Conservation (phyloP, 805 yeast species). For the Candida ipomoeae region DNA sequence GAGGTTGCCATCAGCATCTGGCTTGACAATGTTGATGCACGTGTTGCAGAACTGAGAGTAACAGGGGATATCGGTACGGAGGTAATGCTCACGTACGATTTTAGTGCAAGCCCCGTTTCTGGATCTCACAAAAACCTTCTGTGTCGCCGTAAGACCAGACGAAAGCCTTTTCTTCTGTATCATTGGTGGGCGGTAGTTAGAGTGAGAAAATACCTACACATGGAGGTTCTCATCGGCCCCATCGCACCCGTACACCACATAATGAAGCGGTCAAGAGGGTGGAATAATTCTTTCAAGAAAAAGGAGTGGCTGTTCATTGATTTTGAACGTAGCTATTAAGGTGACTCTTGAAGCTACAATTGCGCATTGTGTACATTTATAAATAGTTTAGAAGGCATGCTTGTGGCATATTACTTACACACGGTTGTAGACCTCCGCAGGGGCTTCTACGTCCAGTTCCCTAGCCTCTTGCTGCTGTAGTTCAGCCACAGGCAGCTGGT, state of each 20-base stretch:
- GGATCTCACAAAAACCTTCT: conserved; percentile 88
- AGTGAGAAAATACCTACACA: conserved; percentile 1
- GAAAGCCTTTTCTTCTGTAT: conserved; percentile 33
- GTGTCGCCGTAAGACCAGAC: conserved; percentile 57
- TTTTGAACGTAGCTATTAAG: not conserved
- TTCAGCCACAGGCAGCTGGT: not conserved
- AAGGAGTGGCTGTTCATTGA: not conserved
- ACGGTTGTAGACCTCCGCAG: not conserved
- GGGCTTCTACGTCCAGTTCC: not conserved
- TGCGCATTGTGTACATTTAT: not conserved
- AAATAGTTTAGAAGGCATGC: not conserved
- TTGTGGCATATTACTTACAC: not conserved
- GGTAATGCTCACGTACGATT: conserved; percentile 89
- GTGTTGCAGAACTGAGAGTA: conserved; percentile 62
- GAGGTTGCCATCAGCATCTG: conserved; percentile 65
- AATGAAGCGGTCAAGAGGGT: not conserved
- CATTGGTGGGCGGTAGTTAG: conserved; percentile 5
- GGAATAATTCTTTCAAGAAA: not conserved
- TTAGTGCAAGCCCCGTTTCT: conserved; percentile 87
- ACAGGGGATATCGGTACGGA: conserved; percentile 91
- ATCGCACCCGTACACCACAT: conserved; percentile 2
- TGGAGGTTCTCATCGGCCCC: conserved; percentile 1
- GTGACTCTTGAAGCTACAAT: not conserved
- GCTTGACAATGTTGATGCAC: conserved; percentile 54
- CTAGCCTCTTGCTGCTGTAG: not conserved